Base-by-base conservation (phyloP, 192 early-diverging fungal species). In the Spinellus fusiger region DNA sequence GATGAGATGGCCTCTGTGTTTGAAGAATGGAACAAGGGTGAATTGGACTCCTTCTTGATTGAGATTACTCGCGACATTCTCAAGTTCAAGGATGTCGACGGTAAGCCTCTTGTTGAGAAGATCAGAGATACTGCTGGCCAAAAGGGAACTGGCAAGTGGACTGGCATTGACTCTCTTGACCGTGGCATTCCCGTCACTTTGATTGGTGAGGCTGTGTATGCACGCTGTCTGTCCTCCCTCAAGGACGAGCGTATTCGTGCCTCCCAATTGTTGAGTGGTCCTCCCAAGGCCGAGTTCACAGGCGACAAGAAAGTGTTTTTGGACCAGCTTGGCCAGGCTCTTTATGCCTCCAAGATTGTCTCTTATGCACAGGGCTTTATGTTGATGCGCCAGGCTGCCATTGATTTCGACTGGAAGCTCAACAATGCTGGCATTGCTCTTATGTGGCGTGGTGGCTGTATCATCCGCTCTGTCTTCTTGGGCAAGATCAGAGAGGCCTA, bases 391-490 rank as follows among this genome's bases (percentile, higher is more conserved):
- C 92, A 94, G 82, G 94, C 93, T 49, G 92, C 92, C 73, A 85
- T 91, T 79, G 88, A 88, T 71, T 84, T 87, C 75, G 79, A 79
- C 54, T 98, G 96, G 96, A 85, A 96, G 77, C 81, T 98, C 67
- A 96, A 96, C 87, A 90, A 93, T 73, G 94, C 92, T 35, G 93
- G 92, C 53, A 98, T 98, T 78, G 94, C 96, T 51, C 79, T 98
- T 28, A 98, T 98, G 96, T 98, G 96, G 96, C 86, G 93, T 59
- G 96, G 96, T 58, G 96, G 96, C 46, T 98, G 96, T 84, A 98
- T 98, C 65, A 98, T 98, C 75, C 90, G 96, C 68, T 89, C 86
- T 61, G 92, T 84, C 53, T 98, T 98, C 86, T 81, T 98, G 64
- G 92, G 94, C 49, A 92, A 98, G 76, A 98, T 98, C 83, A 95